Evolutionary conservation across 805 yeast species (phyloP), one percentile per base, ranked within the genome.

Genomic region (Kazachstania psychrophila): DNA sequence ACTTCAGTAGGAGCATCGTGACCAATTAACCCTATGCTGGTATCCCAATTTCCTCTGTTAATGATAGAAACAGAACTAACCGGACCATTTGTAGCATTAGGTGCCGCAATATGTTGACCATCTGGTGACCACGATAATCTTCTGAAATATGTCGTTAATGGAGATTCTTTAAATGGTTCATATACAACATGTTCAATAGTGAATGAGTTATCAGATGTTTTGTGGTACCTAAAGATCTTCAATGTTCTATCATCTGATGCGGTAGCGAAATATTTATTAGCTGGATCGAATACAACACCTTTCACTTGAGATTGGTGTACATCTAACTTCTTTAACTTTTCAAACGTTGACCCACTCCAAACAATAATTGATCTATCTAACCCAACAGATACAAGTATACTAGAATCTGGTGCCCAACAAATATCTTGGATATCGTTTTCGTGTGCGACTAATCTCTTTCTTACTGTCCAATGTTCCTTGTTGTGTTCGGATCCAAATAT

Each of bases 371-470:
- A 81, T 52, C 96, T 69, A 60, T 92, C 99, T 39, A 92, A 67
- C 0, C 98, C 98, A 9, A 89, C 98, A 1, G 95, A 82, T 13
- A 92, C 96, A 32, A 92, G 64, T 17, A 92, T 74, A 25, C 85
- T 74, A 4, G 94, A 82, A 54, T 89, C 97, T 0, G 97, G 96
- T 2, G 95, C 83, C 97, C 98, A 92, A 29, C 96, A 94, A 47
- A 92, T 79, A 60, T 92, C 98, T 58, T 92, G 98, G 34, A 92
- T 84, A 64, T 92, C 99, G 54, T 89, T 92, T 45, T 92, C 97
- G 59, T 92, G 99, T 1, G 96, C 98, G 14, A 86, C 96, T 12
- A 87, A 70, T 50, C 97, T 72, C 50, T 85, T 85, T 14, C 95
- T 65, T 1, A 89, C 96, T 1, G 89, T 78, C 98, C 98, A 89